Conservation (phyloP, 306 rosid genomes). For the Vigna radiata region DNA sequence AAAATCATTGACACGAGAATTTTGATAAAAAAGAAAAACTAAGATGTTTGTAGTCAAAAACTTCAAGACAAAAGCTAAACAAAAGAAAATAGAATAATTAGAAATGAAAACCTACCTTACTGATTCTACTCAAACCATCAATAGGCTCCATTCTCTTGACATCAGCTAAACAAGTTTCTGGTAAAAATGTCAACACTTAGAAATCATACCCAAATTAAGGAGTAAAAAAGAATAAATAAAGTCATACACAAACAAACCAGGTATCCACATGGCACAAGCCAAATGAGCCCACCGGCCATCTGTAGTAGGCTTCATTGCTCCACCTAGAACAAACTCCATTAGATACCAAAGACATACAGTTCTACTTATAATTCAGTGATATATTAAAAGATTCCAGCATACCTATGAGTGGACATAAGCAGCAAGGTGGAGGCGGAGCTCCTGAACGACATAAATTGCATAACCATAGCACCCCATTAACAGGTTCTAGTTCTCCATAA, state of each 20-base stretch:
- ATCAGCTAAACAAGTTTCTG: conserved; percentile 99
- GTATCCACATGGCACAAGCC: conserved; percentile 99
- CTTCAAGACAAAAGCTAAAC: neutral
- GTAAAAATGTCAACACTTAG: conserved; percentile 47
- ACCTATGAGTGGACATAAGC: conserved; percentile 98
- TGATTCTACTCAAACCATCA: conserved; percentile 90
- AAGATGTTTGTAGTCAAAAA: conserved; percentile 19
- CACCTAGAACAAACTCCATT: conserved; percentile 68
- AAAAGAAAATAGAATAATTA: conserved; percentile 13
- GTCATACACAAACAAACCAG: conserved; percentile 68
- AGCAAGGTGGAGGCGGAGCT: conserved; percentile 90
- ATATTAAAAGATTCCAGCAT: conserved; percentile 44
- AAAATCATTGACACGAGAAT: conserved; percentile 27
- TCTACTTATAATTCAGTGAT: conserved; percentile 9
- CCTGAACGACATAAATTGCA: conserved; percentile 95
- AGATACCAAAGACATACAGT: conserved; percentile 35
- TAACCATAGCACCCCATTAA: conserved; percentile 89
- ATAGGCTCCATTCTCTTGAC: conserved; percentile 97
- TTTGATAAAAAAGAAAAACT: conserved; percentile 4
- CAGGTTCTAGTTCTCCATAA: conserved; percentile 94
- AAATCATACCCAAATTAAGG: conserved; percentile 36
- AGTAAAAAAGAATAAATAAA: conserved; percentile 22
- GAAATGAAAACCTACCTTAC: conserved; percentile 63
- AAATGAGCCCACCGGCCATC: conserved; percentile 99
- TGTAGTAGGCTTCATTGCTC: conserved; percentile 99